A percentile compares a stretch with the other conserved stretches of the same genome.
These are phyloP conservation scores for Sphagnum fallax DNA, from an alignment of 228 moss, liverwort and hornwort genomes.

Conservation along the genomic window DNA sequence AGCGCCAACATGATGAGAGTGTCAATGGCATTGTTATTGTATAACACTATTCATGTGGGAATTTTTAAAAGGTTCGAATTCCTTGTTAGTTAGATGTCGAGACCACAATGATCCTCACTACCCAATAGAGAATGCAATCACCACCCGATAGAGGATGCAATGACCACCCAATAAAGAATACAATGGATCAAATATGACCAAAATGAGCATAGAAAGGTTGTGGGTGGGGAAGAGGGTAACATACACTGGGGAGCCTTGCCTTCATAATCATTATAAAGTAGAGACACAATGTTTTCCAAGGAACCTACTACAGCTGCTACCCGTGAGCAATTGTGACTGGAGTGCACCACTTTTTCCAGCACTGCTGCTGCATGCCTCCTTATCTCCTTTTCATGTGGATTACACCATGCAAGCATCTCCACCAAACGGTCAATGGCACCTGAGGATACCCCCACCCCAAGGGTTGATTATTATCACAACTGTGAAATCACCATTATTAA, in stretches of 20 bases:
- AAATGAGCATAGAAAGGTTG: no score
- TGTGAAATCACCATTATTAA: no score
- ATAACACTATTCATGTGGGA: no score
- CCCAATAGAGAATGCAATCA: no score
- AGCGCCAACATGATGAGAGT: no score
- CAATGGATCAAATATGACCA: not conserved
- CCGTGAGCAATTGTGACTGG: constrained; percentile 60
- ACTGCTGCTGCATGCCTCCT: constrained; percentile 54
- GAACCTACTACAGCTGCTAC: constrained; percentile 61
- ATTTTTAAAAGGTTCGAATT: no score
- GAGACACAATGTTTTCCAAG: constrained; percentile 62
- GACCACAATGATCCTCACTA: not conserved
- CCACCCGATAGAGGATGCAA: not conserved
- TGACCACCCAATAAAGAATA: not conserved
- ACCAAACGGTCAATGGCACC: constrained; percentile 70
- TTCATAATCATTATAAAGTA: constrained; percentile 24
- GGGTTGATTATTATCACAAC: no score
- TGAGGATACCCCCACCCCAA: not conserved
- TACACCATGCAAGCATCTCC: constrained; percentile 70
- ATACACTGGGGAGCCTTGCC: no score
- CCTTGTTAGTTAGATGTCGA: not conserved
- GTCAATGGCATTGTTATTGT: no score
- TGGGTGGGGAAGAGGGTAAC: no score
- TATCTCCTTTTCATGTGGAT: constrained; percentile 50
- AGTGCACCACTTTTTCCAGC: constrained; percentile 44